A percentile compares a stretch with the other conserved stretches of the same genome.
These are phyloP conservation scores for Cutaneotrichosporon daszewskae DNA, from an alignment of 1,284 basidiomycete species.

Conservation along the genomic window DNA sequence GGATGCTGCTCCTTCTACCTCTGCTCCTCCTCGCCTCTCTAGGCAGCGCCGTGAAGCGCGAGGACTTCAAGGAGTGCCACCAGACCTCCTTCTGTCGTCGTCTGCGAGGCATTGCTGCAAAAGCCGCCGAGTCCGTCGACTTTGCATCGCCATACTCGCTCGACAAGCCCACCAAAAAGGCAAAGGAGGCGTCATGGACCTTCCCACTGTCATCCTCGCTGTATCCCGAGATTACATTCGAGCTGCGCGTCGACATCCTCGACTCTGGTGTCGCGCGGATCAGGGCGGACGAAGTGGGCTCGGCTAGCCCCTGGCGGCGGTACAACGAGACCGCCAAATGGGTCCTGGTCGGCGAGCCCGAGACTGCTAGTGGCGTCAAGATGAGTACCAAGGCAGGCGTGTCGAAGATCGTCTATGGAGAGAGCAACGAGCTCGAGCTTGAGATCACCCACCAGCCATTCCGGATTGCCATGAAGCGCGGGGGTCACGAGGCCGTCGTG, in stretches of 20 bases:
- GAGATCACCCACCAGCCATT: conserved; percentile 71
- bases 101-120: conserved; percentile 69
- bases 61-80: conserved; percentile 86
- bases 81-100: conserved; percentile 87
- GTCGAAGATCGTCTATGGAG: conserved; percentile 34
- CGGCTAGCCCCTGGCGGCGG: conserved; percentile 59
- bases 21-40: conserved; percentile 8
- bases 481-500: conserved; percentile 75
- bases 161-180: conserved; percentile 53
- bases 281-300: conserved; percentile 75
- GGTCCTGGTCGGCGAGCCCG: conserved; percentile 64
- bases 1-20: conserved; percentile 10
- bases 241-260: conserved; percentile 71
- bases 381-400: conserved; percentile 48
- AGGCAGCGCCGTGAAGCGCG: conserved; percentile 49
- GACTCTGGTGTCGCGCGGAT: conserved; percentile 74
- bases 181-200: conserved; percentile 46
- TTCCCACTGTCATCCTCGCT: conserved; percentile 69
- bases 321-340: conserved; percentile 86
- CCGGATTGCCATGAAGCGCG: conserved; percentile 62
- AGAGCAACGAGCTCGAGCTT: conserved; percentile 33
- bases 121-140: conserved; percentile 54
- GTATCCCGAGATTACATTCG: conserved; percentile 74
- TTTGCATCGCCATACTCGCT: conserved; percentile 83
- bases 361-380: conserved; percentile 48